These are phyloP conservation scores for Nicotiana rustica DNA, from an alignment of 305 asterid genomes.

Conservation along the genomic window DNA sequence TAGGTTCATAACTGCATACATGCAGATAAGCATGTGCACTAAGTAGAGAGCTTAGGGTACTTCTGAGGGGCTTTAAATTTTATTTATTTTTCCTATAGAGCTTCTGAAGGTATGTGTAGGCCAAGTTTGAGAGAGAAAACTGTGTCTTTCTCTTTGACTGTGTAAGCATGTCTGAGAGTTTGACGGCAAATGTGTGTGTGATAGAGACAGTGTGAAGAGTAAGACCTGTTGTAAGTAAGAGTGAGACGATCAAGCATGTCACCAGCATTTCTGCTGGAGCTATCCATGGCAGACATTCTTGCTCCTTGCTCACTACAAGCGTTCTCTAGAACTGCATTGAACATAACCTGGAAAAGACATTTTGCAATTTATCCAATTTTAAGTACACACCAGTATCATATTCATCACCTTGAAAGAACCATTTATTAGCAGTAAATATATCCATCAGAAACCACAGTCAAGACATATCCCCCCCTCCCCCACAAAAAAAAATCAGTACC, in stretches of 20 bases:
- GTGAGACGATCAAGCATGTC: constrained; percentile 99
- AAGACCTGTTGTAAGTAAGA: constrained; percentile 91
- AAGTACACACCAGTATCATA: neutral
- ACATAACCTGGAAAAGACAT: constrained; percentile 69
- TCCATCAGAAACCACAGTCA: neutral
- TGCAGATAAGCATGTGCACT: neutral
- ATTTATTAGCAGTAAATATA: neutral
- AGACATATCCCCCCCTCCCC: neutral
- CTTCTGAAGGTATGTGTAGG: neutral
- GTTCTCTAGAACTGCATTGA: constrained; percentile 89
- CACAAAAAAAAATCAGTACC: neutral
- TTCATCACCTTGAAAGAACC: constrained; percentile 1
- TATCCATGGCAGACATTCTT: constrained; percentile 99
- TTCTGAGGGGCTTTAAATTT: neutral
- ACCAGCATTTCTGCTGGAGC: constrained; percentile 99
- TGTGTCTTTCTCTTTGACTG: neutral
- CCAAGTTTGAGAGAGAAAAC: neutral
- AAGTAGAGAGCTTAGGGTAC: neutral
- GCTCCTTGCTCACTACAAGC: constrained; percentile 99
- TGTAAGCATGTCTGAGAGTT: neutral
- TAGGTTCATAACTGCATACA: neutral
- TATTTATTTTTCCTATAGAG: neutral
- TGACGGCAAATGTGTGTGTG: constrained; percentile 2
- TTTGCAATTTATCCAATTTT: neutral
- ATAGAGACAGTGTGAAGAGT: constrained; percentile 33